Conservation (phyloP, 2,329 filamentous ascomycete species). For the Clonostachys chloroleuca region DNA sequence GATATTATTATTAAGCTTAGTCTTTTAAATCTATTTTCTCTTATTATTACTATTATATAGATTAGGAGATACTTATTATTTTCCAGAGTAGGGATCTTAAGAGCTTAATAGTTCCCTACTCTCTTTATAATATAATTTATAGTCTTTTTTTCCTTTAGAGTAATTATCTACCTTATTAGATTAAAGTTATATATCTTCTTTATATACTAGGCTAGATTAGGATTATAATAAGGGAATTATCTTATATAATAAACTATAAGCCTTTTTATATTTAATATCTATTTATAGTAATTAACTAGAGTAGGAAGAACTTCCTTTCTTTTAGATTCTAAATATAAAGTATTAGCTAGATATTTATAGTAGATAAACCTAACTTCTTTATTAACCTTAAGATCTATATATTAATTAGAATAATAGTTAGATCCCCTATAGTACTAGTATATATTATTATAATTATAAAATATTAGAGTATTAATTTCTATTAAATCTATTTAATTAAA, state of each 20-base stretch:
- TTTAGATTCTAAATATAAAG: background rate
- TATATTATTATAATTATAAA: background rate
- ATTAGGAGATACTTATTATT: background rate
- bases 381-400: background rate
- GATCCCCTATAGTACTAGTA: background rate
- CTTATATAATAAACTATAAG: background rate
- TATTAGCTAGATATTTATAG: background rate
- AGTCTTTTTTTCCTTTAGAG: background rate
- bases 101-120: too few species aligned
- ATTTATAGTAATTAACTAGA: constrained; percentile 1
- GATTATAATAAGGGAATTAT: background rate
- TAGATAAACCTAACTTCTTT: background rate
- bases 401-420: background rate
- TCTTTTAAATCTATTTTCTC: too few species aligned
- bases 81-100: too few species aligned
- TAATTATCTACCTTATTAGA: too few species aligned
- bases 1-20: background rate
- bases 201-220: too few species aligned
- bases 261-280: background rate
- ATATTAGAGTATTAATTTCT: background rate
- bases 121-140: too few species aligned
- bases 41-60: background rate
- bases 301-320: background rate
- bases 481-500: background rate
- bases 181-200: too few species aligned